Evolutionary conservation across 2,329 filamentous ascomycete species (phyloP), one percentile per base, ranked within the genome.

Genomic region (Aureobasidium melanogenum): DNA sequence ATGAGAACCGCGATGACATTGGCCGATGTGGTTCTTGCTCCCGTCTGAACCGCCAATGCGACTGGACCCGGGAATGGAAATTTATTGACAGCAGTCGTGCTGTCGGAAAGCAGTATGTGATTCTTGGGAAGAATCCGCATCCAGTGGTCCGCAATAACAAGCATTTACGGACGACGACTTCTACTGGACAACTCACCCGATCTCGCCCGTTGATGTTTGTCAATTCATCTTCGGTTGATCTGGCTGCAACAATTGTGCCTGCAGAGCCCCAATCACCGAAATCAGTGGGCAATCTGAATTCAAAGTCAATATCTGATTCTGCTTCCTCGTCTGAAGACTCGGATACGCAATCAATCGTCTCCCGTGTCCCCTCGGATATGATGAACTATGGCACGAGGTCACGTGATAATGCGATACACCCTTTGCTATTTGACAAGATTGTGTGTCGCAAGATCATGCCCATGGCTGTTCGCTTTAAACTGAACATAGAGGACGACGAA

Each of bases 401-500:
- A 12, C 43, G 26, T n/a, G 57, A 60, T 7, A 60, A 60, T 32
- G 19, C 24, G 17, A 60, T 50, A 41, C 59, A 62, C 32, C 52
- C 54, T 34, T 22, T 36, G 12, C 54, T 63, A 3, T 63, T 61
- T 43, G 58, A 63, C 28, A 55, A 15, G 10, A 41, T 58, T 22
- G 48, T 63, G 5, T 61, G 58, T 34, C 43, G 52, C 17, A 63
- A 61, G 28, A 62, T 63, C 54, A 62, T 63, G 54, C 62, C 62
- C 0, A 39, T 59, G 57, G 62, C 57, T 24, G 58, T 61, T 8
- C 59, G 59, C 19, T 63, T 52, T 32, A 60, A 34, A 28, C 36
- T 63, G 10, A 60, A 63, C 12, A 51, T 62, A 14, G 62, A 61
- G 44, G 36, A 50, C 15, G 43, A 62, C n/a, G 44, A 62, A 19